phyloP scores from a whole-genome alignment of 352 stramenopile genomes.

The Globisporangium alternatum region DNA sequence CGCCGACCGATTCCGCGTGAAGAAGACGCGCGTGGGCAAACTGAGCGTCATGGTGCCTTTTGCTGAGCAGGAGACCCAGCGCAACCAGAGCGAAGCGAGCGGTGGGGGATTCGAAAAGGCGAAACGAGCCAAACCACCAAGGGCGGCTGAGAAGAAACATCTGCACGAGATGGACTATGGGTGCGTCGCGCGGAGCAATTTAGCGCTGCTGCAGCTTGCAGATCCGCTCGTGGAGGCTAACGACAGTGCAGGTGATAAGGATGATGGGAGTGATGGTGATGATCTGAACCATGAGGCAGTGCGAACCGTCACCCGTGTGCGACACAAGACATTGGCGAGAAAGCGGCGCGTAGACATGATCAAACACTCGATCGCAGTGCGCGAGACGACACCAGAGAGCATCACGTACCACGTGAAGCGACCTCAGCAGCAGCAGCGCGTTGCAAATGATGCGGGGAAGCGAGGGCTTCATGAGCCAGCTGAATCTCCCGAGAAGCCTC shows the following conservation, averaged over 20 bases:
- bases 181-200: background rate
- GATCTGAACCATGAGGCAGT: background rate
- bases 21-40: constrained; percentile 14
- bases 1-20: constrained; percentile 11
- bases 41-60: constrained; percentile 17
- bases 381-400: constrained; percentile 7
- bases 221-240: constrained; percentile 8
- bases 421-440: background rate
- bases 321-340: background rate
- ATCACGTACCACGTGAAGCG: constrained; percentile 3
- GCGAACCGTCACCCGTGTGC: background rate
- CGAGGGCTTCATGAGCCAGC: background rate
- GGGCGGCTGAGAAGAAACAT: background rate
- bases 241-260: background rate
- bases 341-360: constrained; percentile 16
- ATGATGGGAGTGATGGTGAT: background rate
- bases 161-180: constrained; percentile 15
- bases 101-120: background rate
- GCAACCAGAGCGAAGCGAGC: background rate
- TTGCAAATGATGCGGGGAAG: background rate
- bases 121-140: background rate
- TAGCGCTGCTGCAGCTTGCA: constrained; percentile 11
- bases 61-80: background rate
- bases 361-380: constrained; percentile 8
- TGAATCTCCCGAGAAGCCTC: background rate